Percentiles rank a stretch among this genome's conserved stretches.
Evolutionary conservation across 805 yeast species (phyloP).

Genomic region (Lipomyces oligophaga): DNA sequence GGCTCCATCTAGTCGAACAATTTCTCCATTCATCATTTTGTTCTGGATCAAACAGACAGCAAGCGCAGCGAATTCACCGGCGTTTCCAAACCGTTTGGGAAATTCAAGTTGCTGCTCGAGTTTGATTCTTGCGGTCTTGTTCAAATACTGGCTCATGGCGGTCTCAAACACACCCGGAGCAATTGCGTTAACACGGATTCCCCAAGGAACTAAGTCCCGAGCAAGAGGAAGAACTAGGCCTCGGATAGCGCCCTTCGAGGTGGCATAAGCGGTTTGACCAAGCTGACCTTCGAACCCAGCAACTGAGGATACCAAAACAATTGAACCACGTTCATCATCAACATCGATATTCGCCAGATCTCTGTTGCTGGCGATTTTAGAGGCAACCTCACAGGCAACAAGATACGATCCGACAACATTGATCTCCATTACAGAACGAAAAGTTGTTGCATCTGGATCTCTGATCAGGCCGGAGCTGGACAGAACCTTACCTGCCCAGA

Average conservation of each 20-base stretch:
- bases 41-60: constrained; percentile 6
- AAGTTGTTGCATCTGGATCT: no score
- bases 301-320: constrained; percentile 19
- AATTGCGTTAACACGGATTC: constrained; percentile 16
- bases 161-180: constrained; percentile 23
- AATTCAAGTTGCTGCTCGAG: constrained; percentile 12
- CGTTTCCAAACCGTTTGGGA: constrained; percentile 16
- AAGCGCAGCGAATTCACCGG: constrained; percentile 20
- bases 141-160: constrained; percentile 12
- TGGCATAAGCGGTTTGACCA: constrained; percentile 22
- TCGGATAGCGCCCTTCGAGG: constrained; percentile 28
- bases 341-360: constrained; percentile 3
- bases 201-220: constrained; percentile 21
- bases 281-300: constrained; percentile 22
- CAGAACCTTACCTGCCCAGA: constrained; percentile 9
- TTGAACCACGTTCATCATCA: constrained; percentile 20
- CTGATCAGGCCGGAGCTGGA: no score
- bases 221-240: constrained; percentile 19
- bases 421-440: constrained; percentile 17
- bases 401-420: constrained; percentile 18
- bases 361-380: constrained; percentile 6
- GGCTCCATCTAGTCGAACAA: constrained; percentile 23
- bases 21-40: constrained; percentile 17
- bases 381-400: constrained; percentile 13
- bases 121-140: constrained; percentile 1